These are phyloP conservation scores for Massarina eburnea DNA, from an alignment of 2,329 filamentous ascomycete species.

Conservation along the genomic window DNA sequence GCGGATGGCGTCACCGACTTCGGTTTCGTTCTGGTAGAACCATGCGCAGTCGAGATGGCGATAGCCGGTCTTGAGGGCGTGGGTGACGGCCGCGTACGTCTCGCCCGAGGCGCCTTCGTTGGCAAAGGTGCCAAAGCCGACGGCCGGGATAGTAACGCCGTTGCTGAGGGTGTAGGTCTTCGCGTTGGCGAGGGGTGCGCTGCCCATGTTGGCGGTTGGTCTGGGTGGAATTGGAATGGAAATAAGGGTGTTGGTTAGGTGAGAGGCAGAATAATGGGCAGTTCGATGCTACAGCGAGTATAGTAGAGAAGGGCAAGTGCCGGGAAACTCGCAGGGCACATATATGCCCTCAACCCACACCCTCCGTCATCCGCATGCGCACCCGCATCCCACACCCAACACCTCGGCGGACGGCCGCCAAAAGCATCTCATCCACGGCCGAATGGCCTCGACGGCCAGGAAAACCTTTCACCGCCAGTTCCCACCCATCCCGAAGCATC, in stretches of 20 bases:
- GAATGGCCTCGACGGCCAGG: background rate
- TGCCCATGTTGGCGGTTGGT: slow-evolving; percentile 19
- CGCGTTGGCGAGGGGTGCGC: slow-evolving; percentile 28
- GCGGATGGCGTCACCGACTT: slow-evolving; percentile 66
- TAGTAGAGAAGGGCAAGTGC: too few species aligned
- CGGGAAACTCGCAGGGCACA: background rate
- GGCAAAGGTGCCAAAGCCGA: slow-evolving; percentile 74
- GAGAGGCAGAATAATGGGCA: too few species aligned
- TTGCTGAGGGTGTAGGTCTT: slow-evolving; percentile 58
- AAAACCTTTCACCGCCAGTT: slow-evolving; percentile 1
- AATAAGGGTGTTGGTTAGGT: too few species aligned
- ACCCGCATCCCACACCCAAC: too few species aligned
- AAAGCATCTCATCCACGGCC: slow-evolving; percentile 2
- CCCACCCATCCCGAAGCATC: slow-evolving; percentile 4
- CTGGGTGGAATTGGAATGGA: background rate
- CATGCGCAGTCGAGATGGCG: slow-evolving; percentile 70
- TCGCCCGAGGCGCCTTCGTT: slow-evolving; percentile 65
- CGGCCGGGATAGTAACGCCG: slow-evolving; percentile 64
- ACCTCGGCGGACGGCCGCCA: too few species aligned
- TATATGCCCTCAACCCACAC: slow-evolving; percentile 1
- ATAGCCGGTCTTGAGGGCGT: slow-evolving; percentile 62
- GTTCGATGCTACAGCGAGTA: too few species aligned
- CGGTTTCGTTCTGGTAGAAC: slow-evolving; percentile 71
- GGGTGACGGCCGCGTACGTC: slow-evolving; percentile 58
- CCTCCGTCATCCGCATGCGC: too few species aligned